These are phyloP conservation scores for Alternaria burnsii DNA, from an alignment of 2,329 filamentous ascomycete species.

Conservation along the genomic window DNA sequence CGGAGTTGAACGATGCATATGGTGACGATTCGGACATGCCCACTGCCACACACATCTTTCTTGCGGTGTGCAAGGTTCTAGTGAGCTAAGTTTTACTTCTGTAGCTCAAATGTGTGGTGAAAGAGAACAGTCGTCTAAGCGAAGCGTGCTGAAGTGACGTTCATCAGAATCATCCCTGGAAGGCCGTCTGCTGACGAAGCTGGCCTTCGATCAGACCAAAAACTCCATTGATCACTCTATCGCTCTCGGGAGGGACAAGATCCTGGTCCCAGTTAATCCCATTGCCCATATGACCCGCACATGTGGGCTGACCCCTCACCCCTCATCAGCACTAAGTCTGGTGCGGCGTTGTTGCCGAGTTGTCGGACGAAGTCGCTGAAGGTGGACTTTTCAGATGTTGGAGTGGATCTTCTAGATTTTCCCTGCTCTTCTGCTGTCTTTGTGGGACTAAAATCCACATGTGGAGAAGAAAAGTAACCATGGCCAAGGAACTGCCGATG, in stretches of 20 bases:
- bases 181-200: conserved; percentile 1
- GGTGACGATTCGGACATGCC: conserved; percentile 3
- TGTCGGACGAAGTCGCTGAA: neutral
- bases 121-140: neutral
- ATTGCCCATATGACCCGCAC: conserved; percentile 17
- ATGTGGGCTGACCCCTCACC: conserved; percentile 17
- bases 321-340: conserved; percentile 10
- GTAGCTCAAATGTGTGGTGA: neutral
- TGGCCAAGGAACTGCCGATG: neutral
- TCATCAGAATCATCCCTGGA: neutral
- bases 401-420: neutral
- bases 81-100: neutral
- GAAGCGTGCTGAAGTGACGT: conserved; percentile 2
- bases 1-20: conserved; percentile 13
- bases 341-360: neutral
- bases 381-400: neutral
- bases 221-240: conserved; percentile 1
- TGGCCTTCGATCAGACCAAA: neutral
- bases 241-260: conserved; percentile 8
- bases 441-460: neutral
- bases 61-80: neutral
- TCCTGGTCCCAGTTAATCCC: conserved; percentile 9
- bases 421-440: conserved; percentile 3
- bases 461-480: conserved; percentile 1
- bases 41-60: neutral